phyloP scores from a whole-genome alignment of 352 stramenopile species.

The Pythium monospermum region DNA sequence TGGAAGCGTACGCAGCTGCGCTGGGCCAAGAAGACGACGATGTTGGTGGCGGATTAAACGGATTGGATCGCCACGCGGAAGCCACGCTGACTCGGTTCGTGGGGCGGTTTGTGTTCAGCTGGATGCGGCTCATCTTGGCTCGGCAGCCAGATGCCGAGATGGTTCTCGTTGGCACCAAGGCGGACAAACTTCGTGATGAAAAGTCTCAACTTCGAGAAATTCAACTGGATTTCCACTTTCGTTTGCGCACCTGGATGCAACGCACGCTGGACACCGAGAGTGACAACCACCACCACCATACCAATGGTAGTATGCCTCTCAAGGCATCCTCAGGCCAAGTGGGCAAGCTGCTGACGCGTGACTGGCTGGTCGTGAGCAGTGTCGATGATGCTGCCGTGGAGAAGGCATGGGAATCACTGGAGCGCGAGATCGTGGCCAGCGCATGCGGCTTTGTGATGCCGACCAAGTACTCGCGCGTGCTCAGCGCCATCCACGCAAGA shows the following conservation, averaged over 20 bases:
- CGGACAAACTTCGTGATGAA: slow-evolving; percentile 1
- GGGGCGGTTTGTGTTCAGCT: slow-evolving; percentile 10
- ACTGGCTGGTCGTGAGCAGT: neutral
- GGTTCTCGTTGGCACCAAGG: slow-evolving; percentile 16
- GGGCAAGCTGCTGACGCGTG: neutral
- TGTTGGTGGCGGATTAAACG: neutral
- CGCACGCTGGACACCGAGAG: neutral
- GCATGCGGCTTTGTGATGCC: slow-evolving; percentile 9
- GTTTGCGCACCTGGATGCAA: slow-evolving; percentile 1
- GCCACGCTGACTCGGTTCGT: slow-evolving; percentile 7
- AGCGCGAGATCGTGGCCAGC: neutral
- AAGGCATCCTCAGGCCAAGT: neutral
- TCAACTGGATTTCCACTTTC: slow-evolving; percentile 1
- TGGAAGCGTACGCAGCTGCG: slow-evolving; percentile 7
- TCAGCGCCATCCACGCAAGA: neutral
- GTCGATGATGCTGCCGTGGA: neutral
- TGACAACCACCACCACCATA: neutral
- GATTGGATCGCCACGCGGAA: neutral
- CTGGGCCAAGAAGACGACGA: neutral
- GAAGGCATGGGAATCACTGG: neutral
- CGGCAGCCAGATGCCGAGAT: slow-evolving; percentile 16
- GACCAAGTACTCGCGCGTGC: slow-evolving; percentile 9
- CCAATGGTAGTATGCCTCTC: no score
- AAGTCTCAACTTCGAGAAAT: neutral
- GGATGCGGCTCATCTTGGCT: slow-evolving; percentile 13